Evolutionary conservation across 768 basidiomycete genomes (phyloP).

Genomic region (Suillus spraguei): DNA sequence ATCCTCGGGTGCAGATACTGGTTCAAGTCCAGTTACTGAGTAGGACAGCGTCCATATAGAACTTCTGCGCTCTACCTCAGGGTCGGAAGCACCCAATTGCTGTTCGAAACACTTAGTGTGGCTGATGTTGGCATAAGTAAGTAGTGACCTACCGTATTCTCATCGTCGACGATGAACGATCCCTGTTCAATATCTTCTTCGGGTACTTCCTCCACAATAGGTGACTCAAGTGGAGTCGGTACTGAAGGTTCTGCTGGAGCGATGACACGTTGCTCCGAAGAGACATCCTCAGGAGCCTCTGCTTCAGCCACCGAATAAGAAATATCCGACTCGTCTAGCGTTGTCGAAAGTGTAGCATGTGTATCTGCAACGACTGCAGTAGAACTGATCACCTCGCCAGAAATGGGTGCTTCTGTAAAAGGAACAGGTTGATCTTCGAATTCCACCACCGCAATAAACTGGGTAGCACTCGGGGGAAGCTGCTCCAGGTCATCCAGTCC

Average conservation of each 20-base stretch:
- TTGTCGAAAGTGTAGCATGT: slow-evolving; percentile 3
- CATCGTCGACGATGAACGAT: slow-evolving; percentile 12
- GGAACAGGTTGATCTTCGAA: not conserved
- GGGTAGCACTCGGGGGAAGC: slow-evolving; percentile 10
- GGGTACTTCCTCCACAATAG: not conserved
- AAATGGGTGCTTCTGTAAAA: not conserved
- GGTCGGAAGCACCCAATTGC: not conserved
- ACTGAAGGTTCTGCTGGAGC: slow-evolving; percentile 2
- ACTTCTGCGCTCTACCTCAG: slow-evolving; percentile 18
- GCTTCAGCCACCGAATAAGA: not conserved
- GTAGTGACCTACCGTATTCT: slow-evolving; percentile 8
- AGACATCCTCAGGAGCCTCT: not conserved
- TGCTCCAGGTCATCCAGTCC: slow-evolving; percentile 14
- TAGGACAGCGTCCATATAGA: slow-evolving; percentile 40
- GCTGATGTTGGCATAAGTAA: not conserved
- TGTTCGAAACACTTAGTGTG: not conserved
- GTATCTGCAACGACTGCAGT: not conserved
- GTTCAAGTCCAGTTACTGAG: slow-evolving; percentile 28
- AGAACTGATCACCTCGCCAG: not conserved
- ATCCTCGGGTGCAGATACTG: not conserved
- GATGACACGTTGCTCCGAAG: not conserved
- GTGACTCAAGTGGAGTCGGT: not conserved
- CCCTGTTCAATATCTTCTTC: slow-evolving; percentile 17
- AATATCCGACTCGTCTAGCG: not conserved
- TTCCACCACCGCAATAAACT: not conserved